Percentiles rank a stretch among this genome's conserved stretches.
Conservation (phyloP, 345 rosid species). For the Hibiscus tridactylites region DNA sequence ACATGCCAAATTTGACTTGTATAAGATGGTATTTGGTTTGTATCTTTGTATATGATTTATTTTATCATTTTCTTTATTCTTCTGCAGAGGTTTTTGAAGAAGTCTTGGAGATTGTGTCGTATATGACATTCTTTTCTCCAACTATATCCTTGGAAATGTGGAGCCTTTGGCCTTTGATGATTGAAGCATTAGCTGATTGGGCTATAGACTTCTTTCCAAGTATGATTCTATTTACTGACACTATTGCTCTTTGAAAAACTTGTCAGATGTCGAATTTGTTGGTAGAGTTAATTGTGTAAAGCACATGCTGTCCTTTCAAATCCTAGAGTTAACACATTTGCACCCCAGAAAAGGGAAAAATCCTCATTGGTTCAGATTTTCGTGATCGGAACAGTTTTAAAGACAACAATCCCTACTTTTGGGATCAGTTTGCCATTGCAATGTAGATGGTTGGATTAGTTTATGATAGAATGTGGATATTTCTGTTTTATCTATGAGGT, state of each 20-base stretch:
- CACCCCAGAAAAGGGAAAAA: background rate
- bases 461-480: background rate
- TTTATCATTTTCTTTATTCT: constrained; percentile 1
- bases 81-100: constrained; percentile 96
- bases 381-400: background rate
- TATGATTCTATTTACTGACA: constrained; percentile 17
- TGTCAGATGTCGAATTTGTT: background rate
- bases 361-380: background rate
- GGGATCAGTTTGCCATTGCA: background rate
- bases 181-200: constrained; percentile 88
- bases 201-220: constrained; percentile 97
- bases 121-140: constrained; percentile 96
- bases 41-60: background rate
- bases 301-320: background rate
- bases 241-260: background rate
- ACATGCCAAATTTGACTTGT: background rate
- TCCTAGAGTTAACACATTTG: background rate
- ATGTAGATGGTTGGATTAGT: background rate
- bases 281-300: background rate
- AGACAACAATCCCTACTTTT: background rate
- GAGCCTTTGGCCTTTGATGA: constrained; percentile 77
- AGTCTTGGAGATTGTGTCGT: constrained; percentile 92
- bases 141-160: constrained; percentile 90
- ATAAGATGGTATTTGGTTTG: background rate
- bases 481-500: background rate